A percentile compares a stretch with the other conserved stretches of the same genome.
phyloP scores from a whole-genome alignment of 805 yeast genomes.

The Candida michaelii region DNA sequence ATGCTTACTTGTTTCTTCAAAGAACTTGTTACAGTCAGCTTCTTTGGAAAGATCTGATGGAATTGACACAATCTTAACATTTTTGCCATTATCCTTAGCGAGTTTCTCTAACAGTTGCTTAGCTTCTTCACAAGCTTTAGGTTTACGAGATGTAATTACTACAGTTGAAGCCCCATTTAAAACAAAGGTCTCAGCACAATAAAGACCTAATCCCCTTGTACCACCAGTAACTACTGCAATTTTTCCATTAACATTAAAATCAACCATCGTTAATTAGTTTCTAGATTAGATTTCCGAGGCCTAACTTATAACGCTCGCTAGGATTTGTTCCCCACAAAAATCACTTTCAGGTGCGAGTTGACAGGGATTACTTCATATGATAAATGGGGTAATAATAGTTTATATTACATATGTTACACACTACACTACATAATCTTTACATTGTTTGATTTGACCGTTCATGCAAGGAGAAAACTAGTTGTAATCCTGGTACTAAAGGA shows the following conservation, averaged over 20 bases:
- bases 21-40: slow-evolving; percentile 47
- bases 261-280: slow-evolving; percentile 31
- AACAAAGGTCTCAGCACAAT: slow-evolving; percentile 65
- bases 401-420: slow-evolving; percentile 4
- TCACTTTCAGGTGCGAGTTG: slow-evolving; percentile 5
- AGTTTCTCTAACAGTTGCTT: slow-evolving; percentile 38
- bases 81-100: slow-evolving; percentile 34
- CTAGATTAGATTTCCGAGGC: background rate
- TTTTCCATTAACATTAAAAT: slow-evolving; percentile 55
- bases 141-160: slow-evolving; percentile 64
- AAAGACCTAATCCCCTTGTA: slow-evolving; percentile 69
- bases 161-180: slow-evolving; percentile 61
- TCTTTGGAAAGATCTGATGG: slow-evolving; percentile 58
- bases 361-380: too few relatives aligned
- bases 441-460: background rate
- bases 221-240: slow-evolving; percentile 73
- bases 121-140: slow-evolving; percentile 60
- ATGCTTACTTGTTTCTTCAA: slow-evolving; percentile 35
- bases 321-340: slow-evolving; percentile 1
- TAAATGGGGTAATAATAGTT: too few relatives aligned
- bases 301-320: too few relatives aligned
- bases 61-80: slow-evolving; percentile 38
- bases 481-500: slow-evolving; percentile 62
- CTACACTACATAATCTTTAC: background rate
- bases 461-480: slow-evolving; percentile 46